Percentiles rank a stretch among this genome's conserved stretches.
Conservation (phyloP, 768 basidiomycete genomes). For the Nevesoporus exiguus region DNA sequence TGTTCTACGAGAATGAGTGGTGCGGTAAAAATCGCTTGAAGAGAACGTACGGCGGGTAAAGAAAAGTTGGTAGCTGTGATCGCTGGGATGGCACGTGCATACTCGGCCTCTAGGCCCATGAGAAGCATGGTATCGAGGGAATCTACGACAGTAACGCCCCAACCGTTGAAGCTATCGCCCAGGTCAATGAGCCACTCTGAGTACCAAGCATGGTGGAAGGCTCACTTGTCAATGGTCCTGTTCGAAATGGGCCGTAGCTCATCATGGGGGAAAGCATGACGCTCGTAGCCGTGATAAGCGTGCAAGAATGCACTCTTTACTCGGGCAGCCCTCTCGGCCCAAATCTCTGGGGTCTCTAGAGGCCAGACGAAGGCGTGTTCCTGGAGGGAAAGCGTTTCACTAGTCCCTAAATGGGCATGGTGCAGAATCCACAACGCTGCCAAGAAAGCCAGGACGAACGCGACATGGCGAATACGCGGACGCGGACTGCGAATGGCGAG, state of each 20-base stretch:
- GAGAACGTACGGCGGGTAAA: conserved; percentile 37
- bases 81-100: conserved; percentile 54
- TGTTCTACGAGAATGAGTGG: conserved; percentile 21
- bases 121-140: conserved; percentile 84
- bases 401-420: conserved; percentile 1
- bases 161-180: conserved; percentile 67
- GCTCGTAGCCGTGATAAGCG: conserved; percentile 65
- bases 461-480: conserved; percentile 24
- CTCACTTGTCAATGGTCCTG: conserved; percentile 48
- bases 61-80: conserved; percentile 50
- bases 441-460: conserved; percentile 11
- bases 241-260: conserved; percentile 58
- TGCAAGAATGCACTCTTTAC: conserved; percentile 64
- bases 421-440: conserved; percentile 20
- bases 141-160: conserved; percentile 77
- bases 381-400: neutral
- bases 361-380: conserved; percentile 22
- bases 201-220: neutral
- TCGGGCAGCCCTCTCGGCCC: conserved; percentile 50
- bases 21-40: neutral
- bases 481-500: neutral
- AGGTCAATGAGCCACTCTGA: neutral
- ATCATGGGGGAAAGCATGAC: conserved; percentile 58
- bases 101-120: conserved; percentile 74
- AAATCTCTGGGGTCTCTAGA: conserved; percentile 35